Evolutionary conservation across 208 protist genomes (phyloP).

Genomic region (Strigomonas oncopelti): DNA sequence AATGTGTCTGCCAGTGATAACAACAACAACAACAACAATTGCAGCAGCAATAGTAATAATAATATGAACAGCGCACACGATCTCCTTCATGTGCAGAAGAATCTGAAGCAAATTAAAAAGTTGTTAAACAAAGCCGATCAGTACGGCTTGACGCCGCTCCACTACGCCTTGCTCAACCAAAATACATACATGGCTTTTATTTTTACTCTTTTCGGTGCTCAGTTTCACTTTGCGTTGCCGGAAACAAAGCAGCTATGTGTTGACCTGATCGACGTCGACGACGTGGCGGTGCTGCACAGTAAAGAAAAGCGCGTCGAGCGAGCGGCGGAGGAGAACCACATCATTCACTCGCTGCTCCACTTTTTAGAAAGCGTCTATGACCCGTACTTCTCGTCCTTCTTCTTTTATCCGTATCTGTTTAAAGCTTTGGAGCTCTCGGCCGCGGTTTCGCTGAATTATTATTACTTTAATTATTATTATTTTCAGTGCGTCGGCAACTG

Average conservation of each 20-base stretch:
- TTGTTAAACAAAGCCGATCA: neutral
- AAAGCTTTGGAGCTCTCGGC: neutral
- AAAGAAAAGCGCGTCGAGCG: neutral
- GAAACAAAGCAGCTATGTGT: neutral
- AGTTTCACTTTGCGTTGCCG: neutral
- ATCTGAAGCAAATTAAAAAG: neutral
- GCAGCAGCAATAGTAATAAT: too few relatives aligned
- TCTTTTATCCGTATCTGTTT: neutral
- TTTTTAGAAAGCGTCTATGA: neutral
- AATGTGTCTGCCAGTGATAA: too few relatives aligned
- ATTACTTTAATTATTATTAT: neutral
- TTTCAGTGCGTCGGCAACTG: neutral
- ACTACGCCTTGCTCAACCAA: neutral
- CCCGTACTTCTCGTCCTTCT: neutral
- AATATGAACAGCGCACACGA: too few relatives aligned
- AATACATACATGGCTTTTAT: neutral
- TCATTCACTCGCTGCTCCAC: neutral
- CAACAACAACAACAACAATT: neutral
- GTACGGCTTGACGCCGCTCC: neutral
- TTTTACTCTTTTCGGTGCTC: neutral
- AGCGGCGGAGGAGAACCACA: neutral
- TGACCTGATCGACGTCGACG: neutral
- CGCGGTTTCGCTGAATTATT: neutral
- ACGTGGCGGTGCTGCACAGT: neutral
- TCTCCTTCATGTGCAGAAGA: neutral